Base-by-base conservation (phyloP, 1,284 basidiomycete species). In the Melampsora americana region DNA sequence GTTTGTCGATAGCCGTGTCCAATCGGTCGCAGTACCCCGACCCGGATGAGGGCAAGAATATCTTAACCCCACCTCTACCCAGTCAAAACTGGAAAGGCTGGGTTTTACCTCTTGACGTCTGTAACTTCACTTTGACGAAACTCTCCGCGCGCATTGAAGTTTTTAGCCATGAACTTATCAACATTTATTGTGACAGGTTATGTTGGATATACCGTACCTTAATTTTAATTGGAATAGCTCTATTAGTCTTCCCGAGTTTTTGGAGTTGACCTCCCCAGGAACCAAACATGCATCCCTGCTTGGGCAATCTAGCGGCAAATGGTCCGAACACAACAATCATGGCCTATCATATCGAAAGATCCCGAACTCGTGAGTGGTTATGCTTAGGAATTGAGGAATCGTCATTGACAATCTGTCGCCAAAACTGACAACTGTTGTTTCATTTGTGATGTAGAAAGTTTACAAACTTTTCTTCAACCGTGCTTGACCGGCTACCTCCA, bases 1-100 rank as follows among this genome's bases (percentile, higher is more conserved):
- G 23, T 30, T 42, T 30, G 3, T 46, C 28, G 26, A n/a, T 42
- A 75, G 73, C 32, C 3, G 44, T 75, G 28, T 32, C 59, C 30
- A 53, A 75, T 28, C 53, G 56, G 23, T 67, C 66, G 14, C 66
- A 46, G 44, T 75, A 75, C 42, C 73, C 73, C n/a, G 73, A 75
- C 32, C 73, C 73, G 18, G 66, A 65, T 16, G 46, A 35, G 30
- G 66, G 59, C 26, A 48, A 30, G n/a, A 44, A 59, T 23, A 44
- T 62, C 16, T 50, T 75, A 28, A 46, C 7, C 14, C 73, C 73
- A 20, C 32, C 28, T 2, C 7, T 69, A 26, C 32, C 56, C 28
- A 60, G 39, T 11, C 50, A 75, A 20, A 46, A 75, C 28, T 65
- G 71, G 14, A 67, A 68, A 61, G 73, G 73, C 44, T 75, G 73